These are phyloP conservation scores for Cryptococcus hybrid DNA, from an alignment of 1,284 basidiomycete genomes.

Conservation along the genomic window DNA sequence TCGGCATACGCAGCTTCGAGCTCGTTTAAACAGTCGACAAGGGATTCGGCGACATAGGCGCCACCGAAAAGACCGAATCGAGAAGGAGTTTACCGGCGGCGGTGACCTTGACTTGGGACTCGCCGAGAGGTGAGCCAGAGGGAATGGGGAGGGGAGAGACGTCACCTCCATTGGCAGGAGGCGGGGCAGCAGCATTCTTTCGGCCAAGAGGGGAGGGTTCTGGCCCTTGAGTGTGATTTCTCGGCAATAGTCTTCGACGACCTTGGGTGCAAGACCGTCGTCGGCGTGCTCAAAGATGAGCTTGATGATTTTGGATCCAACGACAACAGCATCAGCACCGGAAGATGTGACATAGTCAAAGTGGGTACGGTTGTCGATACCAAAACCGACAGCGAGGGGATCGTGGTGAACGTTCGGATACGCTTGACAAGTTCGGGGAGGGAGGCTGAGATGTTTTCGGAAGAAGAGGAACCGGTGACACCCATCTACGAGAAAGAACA, in stretches of 20 bases:
- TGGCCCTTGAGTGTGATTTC: conserved; percentile 64
- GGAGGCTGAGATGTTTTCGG: conserved; percentile 66
- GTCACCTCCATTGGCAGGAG: background rate
- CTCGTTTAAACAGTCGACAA: conserved; percentile 87
- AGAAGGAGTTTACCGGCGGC: conserved; percentile 58
- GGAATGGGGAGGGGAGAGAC: conserved; percentile 45
- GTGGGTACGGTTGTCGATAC: conserved; percentile 88
- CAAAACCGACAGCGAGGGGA: conserved; percentile 93
- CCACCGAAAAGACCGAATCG: conserved; percentile 96
- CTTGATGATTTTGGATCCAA: conserved; percentile 81
- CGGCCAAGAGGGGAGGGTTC: conserved; percentile 41
- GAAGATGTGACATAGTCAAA: conserved; percentile 79
- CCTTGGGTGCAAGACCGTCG: conserved; percentile 56
- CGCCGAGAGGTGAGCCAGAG: conserved; percentile 24
- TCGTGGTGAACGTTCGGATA: conserved; percentile 67
- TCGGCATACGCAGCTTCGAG: conserved; percentile 86
- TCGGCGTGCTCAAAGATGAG: conserved; percentile 66
- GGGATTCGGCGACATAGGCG: conserved; percentile 92
- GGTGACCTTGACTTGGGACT: conserved; percentile 37
- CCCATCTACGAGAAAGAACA: conserved; percentile 69
- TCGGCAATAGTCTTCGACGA: conserved; percentile 73
- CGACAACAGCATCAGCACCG: conserved; percentile 92
- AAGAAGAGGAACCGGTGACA: conserved; percentile 86
- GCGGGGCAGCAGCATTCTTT: conserved; percentile 19
- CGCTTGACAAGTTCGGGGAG: conserved; percentile 76